A percentile compares a stretch with the other conserved stretches of the same genome.
Evolutionary conservation across 2,329 filamentous ascomycete genomes (phyloP).

Genomic region (Fonsecaea erecta): DNA sequence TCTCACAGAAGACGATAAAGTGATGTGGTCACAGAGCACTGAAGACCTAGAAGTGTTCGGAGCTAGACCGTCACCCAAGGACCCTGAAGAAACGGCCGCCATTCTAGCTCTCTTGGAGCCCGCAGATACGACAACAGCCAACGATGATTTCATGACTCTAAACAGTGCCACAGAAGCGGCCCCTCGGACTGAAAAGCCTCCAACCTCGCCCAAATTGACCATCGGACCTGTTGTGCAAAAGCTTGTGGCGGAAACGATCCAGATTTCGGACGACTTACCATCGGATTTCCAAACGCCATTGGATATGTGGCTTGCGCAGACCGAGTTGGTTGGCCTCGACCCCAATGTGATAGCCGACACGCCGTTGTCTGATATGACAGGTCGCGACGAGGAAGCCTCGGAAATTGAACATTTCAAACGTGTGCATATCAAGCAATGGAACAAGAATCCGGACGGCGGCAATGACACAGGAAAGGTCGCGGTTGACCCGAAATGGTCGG

Average conservation of each 20-base stretch:
- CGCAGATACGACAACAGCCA: not conserved
- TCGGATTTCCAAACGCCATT: not conserved
- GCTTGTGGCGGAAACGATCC: not conserved
- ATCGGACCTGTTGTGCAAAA: not conserved
- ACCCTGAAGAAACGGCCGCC: not conserved
- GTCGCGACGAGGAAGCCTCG: not conserved
- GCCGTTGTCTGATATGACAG: not conserved
- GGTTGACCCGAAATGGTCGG: not conserved
- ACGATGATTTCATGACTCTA: not conserved
- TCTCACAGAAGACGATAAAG: not conserved
- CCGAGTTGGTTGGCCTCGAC: not conserved
- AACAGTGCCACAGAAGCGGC: not conserved
- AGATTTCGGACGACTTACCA: not conserved
- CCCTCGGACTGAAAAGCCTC: not conserved
- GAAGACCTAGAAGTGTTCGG: not conserved
- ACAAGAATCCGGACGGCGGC: not conserved
- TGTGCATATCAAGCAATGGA: not conserved
- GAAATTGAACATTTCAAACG: not conserved
- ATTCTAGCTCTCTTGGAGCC: not conserved
- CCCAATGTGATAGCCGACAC: not conserved
- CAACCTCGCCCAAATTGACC: not conserved
- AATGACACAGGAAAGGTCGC: not conserved
- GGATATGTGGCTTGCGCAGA: not conserved
- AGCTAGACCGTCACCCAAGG: not conserved
- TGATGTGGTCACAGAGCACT: not conserved